A percentile compares a stretch with the other conserved stretches of the same genome.
These are phyloP conservation scores for Talaromyces sp. DNA, from an alignment of 2,329 filamentous ascomycete genomes.

Conservation along the genomic window DNA sequence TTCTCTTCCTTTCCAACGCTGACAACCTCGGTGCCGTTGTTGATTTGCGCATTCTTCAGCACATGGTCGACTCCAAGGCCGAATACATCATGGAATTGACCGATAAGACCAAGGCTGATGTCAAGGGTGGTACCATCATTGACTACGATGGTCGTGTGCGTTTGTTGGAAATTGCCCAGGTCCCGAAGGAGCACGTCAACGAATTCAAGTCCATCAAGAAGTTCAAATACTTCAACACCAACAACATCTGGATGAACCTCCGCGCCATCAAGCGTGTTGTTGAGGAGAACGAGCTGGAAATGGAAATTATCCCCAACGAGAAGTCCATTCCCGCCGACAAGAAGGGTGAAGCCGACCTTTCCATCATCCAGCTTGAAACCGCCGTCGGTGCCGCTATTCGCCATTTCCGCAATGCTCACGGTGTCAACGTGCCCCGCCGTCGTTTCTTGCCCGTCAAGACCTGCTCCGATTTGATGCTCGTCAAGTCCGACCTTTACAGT, in stretches of 20 bases:
- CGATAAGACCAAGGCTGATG: conserved; percentile 99
- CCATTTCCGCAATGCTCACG: conserved; percentile 97
- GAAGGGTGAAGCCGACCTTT: conserved; percentile 98
- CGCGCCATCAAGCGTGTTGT: conserved; percentile 97
- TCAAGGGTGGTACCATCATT: conserved; percentile 99
- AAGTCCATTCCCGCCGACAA: conserved; percentile 98
- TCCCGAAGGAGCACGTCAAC: conserved; percentile 99
- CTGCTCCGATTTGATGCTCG: conserved; percentile 97
- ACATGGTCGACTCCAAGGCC: conserved; percentile 96
- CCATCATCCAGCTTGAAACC: conserved; percentile 97
- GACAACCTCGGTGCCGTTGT: conserved; percentile 98
- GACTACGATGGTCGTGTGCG: conserved; percentile 97
- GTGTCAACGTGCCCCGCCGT: conserved; percentile 95
- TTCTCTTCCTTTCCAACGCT: conserved; percentile 97
- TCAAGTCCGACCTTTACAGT: conserved; percentile 99
- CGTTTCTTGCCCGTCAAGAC: conserved; percentile 99
- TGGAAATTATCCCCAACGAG: conserved; percentile 99
- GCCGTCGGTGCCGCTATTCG: conserved; percentile 97
- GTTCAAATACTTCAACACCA: conserved; percentile 99
- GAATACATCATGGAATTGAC: conserved; percentile 99
- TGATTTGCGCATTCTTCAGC: conserved; percentile 95
- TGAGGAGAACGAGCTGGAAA: conserved; percentile 95
- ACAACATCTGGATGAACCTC: conserved; percentile 99
- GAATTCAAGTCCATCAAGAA: conserved; percentile 99
- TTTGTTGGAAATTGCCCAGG: conserved; percentile 96